Evolutionary conservation across 2,329 filamentous ascomycete species (phyloP), one percentile per base, ranked within the genome.

Genomic region (Bipolaris sorokiniana): DNA sequence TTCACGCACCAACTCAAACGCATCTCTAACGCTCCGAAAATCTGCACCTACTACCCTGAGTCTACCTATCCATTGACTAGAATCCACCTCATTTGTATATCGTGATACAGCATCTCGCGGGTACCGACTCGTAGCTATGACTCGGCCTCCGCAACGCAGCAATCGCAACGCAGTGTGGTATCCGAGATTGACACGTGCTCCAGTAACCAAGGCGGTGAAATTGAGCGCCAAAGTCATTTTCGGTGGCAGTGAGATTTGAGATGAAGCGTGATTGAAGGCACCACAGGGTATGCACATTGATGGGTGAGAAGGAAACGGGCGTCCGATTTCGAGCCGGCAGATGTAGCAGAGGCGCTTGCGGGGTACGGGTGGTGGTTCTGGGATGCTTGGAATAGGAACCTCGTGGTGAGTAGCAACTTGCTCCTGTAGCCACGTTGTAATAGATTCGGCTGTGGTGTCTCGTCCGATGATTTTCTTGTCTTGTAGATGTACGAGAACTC

Each of bases 151-250:
- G 23, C 60, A 63, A 5, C 60, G 51, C 23, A 63, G 42, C 10
- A 63, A 46, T 16, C 54, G 54, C 18, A 63, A 28, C 7, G 42
- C 46, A 13, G 54, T 63, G 18, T 58, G 49, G 16, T 63, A 63
- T 15, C 60, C 60, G 2, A 63, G 57, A 41, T 63, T 63, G 22
- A 63, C 13, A 1, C 60, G 51, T 16, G 57, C 57, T 10, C 57
- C 60, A 20, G 60, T 63, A n/a, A 63, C 57, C 2, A 63, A 42
- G 9, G 57, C 57, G 1, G 49, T 58, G 23, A 63, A 63, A 9
- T 16, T 48, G 6, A 26, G 5, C n/a, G 51, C 44, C 11, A 61
- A 28, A 20, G 31, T 36, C 26, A 61, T 48, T 13, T 18, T 60
- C 2, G 46, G 36, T 11, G 58, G 54, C 10, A 37, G 45, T 5